phyloP scores from a whole-genome alignment of 1,284 basidiomycete genomes.

The Laetiporus sulphureus region DNA sequence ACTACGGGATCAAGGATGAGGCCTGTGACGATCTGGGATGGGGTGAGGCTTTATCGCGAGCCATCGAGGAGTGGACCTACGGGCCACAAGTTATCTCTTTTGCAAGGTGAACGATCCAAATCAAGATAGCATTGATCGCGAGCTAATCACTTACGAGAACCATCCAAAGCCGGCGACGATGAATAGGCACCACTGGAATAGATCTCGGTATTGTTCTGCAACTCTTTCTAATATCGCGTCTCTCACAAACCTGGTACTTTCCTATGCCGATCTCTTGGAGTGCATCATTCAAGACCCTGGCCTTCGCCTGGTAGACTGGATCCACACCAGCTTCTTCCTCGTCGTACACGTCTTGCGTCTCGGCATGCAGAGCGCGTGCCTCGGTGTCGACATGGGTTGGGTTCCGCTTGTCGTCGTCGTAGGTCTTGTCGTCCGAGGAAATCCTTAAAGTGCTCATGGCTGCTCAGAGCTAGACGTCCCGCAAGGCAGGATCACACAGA shows the following conservation, averaged over 20 bases:
- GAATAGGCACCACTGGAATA: constrained; percentile 49
- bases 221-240: not conserved
- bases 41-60: not conserved
- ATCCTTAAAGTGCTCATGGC: too few species aligned
- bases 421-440: too few species aligned
- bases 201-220: too few species aligned
- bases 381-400: constrained; percentile 4
- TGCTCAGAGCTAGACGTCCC: too few species aligned
- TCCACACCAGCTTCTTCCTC: constrained; percentile 40
- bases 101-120: not conserved
- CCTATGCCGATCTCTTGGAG: constrained; percentile 72
- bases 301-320: constrained; percentile 58
- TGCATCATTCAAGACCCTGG: constrained; percentile 55
- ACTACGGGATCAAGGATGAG: constrained; percentile 50
- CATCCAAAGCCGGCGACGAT: constrained; percentile 60
- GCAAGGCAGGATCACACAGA: too few species aligned
- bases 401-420: too few species aligned
- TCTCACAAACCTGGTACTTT: constrained; percentile 47
- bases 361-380: constrained; percentile 9
- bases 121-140: not conserved
- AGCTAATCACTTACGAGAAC: constrained; percentile 46
- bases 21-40: constrained; percentile 28
- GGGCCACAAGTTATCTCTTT: constrained; percentile 60
- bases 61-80: constrained; percentile 27
- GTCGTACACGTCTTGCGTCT: constrained; percentile 37